Evolutionary conservation across 2,329 filamentous ascomycete genomes (phyloP).

Genomic region (Chaetomiaceae sp.): DNA sequence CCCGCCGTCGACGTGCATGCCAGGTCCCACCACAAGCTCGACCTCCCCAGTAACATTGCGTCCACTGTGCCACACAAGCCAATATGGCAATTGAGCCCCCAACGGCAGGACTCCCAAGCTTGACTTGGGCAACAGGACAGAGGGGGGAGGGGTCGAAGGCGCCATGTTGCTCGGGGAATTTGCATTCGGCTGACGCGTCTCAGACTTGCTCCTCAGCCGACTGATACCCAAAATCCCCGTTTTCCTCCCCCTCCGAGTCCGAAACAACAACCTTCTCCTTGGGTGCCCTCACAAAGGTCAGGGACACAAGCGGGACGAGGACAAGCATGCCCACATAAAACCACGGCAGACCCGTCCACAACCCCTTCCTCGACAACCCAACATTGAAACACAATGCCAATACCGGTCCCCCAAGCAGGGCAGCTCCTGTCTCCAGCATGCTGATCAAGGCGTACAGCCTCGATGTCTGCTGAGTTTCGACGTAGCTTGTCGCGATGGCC

Average conservation of each 20-base stretch:
- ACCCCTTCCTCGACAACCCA: constrained; percentile 15
- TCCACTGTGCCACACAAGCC: background rate
- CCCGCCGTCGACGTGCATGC: background rate
- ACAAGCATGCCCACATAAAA: constrained; percentile 20
- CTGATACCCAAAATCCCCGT: constrained; percentile 13
- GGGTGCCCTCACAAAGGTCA: constrained; percentile 16
- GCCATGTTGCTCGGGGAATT: too few relatives aligned
- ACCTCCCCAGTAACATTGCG: background rate
- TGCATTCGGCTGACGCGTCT: too few relatives aligned
- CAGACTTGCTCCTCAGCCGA: constrained; percentile 14
- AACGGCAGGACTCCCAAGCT: too few relatives aligned
- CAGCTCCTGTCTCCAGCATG: constrained; percentile 22
- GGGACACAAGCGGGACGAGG: constrained; percentile 3
- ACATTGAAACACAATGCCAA: constrained; percentile 21
- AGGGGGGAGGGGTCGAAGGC: too few relatives aligned
- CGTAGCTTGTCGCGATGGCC: constrained; percentile 19
- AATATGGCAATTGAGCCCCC: too few relatives aligned
- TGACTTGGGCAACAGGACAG: too few relatives aligned
- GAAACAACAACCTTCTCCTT: background rate
- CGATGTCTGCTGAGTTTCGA: constrained; percentile 22
- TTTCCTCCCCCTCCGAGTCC: background rate
- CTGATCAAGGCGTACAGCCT: constrained; percentile 23
- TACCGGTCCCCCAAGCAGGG: constrained; percentile 20
- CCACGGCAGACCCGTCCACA: constrained; percentile 23
- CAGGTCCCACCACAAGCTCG: background rate